Percentiles rank a stretch among this genome's conserved stretches.
These are phyloP conservation scores for Leucoagaricus sp. DNA, from an alignment of 1,284 basidiomycete genomes.

Conservation along the genomic window DNA sequence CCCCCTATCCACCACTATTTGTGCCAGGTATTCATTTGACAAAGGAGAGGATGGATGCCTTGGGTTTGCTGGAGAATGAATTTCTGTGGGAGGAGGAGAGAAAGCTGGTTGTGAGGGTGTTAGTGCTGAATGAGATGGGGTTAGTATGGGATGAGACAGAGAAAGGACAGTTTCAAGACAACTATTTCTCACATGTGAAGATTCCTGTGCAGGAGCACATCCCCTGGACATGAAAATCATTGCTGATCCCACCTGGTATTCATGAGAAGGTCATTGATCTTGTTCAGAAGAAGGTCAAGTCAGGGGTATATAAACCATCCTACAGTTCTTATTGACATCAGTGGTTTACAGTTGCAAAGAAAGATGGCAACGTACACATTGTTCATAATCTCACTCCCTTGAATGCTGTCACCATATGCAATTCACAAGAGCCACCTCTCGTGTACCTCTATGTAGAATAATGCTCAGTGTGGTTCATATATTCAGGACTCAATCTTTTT, in stretches of 20 bases:
- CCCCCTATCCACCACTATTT: too few species aligned
- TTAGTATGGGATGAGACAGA: constrained; percentile 11
- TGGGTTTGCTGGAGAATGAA: constrained; percentile 4
- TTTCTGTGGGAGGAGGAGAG: constrained; percentile 10
- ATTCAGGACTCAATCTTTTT: too few species aligned
- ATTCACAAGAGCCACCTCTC: constrained; percentile 28
- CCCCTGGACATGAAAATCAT: constrained; percentile 29
- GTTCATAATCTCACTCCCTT: too few species aligned
- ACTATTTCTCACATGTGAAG: constrained; percentile 7
- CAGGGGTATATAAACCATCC: too few species aligned
- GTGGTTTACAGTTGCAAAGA: constrained; percentile 21
- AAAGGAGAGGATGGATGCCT: constrained; percentile 7
- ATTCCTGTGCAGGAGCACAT: too few species aligned
- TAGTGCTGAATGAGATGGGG: too few species aligned
- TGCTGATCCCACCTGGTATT: constrained; percentile 27
- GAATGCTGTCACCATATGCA: constrained; percentile 30
- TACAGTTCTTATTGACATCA: constrained; percentile 32
- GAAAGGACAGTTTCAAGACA: constrained; percentile 4
- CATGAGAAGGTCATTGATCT: constrained; percentile 30
- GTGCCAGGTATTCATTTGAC: too few species aligned
- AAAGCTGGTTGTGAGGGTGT: constrained; percentile 3
- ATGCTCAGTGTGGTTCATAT: constrained; percentile 28
- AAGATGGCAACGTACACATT: constrained; percentile 33
- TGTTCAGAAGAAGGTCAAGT: constrained; percentile 31
- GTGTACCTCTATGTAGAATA: constrained; percentile 30